Evolutionary conservation across 768 basidiomycete genomes (phyloP).

Genomic region (Porphyrellus cyaneotinctus): DNA sequence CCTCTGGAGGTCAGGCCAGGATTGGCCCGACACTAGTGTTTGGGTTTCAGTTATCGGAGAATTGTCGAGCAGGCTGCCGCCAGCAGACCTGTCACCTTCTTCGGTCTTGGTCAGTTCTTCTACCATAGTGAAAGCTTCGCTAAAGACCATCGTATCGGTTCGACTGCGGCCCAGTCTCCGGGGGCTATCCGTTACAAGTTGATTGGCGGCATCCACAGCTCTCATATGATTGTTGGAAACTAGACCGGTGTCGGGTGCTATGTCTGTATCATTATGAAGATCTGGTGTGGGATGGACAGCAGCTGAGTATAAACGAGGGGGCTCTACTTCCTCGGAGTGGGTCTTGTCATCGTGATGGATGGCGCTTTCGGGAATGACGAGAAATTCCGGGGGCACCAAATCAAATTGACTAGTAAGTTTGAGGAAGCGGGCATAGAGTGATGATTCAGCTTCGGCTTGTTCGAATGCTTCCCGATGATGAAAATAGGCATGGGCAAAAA

Average conservation of each 20-base stretch:
- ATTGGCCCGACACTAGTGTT: background rate
- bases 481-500: slow-evolving; percentile 96
- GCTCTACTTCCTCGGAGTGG: slow-evolving; percentile 33
- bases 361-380: slow-evolving; percentile 64
- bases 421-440: slow-evolving; percentile 86
- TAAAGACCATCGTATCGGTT: slow-evolving; percentile 75
- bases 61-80: slow-evolving; percentile 7
- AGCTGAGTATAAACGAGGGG: slow-evolving; percentile 39
- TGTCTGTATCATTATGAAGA: slow-evolving; percentile 10
- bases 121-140: slow-evolving; percentile 37
- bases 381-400: slow-evolving; percentile 77
- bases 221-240: slow-evolving; percentile 18
- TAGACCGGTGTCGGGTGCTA: slow-evolving; percentile 4
- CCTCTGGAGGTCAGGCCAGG: slow-evolving; percentile 13
- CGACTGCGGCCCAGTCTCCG: slow-evolving; percentile 50
- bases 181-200: slow-evolving; percentile 35
- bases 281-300: slow-evolving; percentile 32
- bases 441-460: slow-evolving; percentile 86
- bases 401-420: slow-evolving; percentile 76
- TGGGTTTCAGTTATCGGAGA: slow-evolving; percentile 13
- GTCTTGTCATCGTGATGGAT: slow-evolving; percentile 27
- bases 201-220: slow-evolving; percentile 12
- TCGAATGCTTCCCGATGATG: slow-evolving; percentile 91
- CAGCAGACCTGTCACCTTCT: background rate
- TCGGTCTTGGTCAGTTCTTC: slow-evolving; percentile 36